These are phyloP conservation scores for Chrysoporthe puriensis DNA, from an alignment of 2,329 filamentous ascomycete genomes.

Conservation along the genomic window DNA sequence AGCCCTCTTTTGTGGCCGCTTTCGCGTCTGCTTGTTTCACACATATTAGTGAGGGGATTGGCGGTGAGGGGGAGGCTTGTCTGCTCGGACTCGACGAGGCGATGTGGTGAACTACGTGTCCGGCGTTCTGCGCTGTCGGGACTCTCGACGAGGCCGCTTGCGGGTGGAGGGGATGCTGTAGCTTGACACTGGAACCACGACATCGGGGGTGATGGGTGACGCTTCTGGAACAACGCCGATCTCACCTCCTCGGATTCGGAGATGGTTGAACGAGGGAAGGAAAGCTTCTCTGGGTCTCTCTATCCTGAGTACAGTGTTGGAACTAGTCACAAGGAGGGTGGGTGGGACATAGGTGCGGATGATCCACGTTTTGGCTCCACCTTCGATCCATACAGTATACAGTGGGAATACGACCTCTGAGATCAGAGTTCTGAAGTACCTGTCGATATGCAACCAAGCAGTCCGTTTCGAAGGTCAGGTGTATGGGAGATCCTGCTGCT, in stretches of 20 bases:
- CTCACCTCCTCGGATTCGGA: neutral
- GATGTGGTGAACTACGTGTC: conserved; percentile 3
- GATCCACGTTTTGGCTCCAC: conserved; percentile 24
- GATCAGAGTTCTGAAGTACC: neutral
- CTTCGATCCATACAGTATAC: conserved; percentile 19
- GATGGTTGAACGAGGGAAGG: neutral
- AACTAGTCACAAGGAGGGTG: conserved; percentile 8
- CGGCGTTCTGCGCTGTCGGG: conserved; percentile 1
- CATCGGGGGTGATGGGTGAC: neutral
- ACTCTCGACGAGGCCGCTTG: conserved; percentile 2
- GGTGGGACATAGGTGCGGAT: conserved; percentile 21
- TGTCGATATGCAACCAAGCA: neutral
- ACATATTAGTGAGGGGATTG: conserved; percentile 3
- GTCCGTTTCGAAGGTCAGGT: neutral
- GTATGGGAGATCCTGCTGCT: neutral
- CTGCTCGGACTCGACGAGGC: neutral
- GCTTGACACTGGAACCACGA: neutral
- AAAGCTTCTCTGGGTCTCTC: neutral
- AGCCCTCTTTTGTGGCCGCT: conserved; percentile 3
- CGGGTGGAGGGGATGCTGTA: neutral
- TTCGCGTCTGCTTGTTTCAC: neutral
- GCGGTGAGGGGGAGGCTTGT: conserved; percentile 20
- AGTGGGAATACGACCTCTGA: neutral
- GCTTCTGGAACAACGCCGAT: neutral
- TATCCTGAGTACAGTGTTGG: neutral